A percentile compares a stretch with the other conserved stretches of the same genome.
These are phyloP conservation scores for Sisymbrium irio DNA, from an alignment of 345 rosid species.

Conservation along the genomic window DNA sequence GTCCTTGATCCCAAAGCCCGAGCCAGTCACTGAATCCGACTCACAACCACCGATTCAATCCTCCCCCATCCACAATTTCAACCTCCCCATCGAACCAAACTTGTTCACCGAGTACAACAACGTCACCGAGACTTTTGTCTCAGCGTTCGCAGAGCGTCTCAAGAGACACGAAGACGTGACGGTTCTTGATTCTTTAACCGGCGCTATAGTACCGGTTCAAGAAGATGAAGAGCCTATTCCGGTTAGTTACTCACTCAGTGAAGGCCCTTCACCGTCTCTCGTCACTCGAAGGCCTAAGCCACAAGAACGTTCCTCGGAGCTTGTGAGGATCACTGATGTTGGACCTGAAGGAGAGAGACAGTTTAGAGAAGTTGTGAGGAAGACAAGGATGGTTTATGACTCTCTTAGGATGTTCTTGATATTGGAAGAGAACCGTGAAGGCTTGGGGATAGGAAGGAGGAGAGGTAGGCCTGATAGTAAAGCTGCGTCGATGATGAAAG, in stretches of 20 bases:
- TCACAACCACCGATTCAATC: background rate
- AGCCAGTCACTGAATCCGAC: background rate
- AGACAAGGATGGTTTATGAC: conserved; percentile 63
- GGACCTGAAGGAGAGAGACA: conserved; percentile 49
- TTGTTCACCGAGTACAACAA: conserved; percentile 51
- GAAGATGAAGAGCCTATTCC: conserved; percentile 26
- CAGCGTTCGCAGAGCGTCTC: conserved; percentile 52
- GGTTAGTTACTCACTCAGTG: background rate
- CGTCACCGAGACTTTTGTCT: conserved; percentile 53
- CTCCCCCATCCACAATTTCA: background rate
- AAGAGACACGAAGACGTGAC: conserved; percentile 39
- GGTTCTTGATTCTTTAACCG: conserved; percentile 45
- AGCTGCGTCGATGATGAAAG: conserved; percentile 64
- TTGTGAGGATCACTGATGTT: conserved; percentile 70
- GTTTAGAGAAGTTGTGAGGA: conserved; percentile 60
- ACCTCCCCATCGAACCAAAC: background rate
- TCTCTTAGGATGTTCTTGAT: conserved; percentile 51
- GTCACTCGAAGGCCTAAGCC: conserved; percentile 30
- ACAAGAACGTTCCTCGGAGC: conserved; percentile 56
- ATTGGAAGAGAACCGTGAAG: conserved; percentile 39
- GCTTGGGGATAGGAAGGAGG: conserved; percentile 9
- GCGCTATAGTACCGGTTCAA: conserved; percentile 53
- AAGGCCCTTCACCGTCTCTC: conserved; percentile 12
- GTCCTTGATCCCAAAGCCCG: conserved; percentile 8
- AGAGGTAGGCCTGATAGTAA: conserved; percentile 50